Conservation (phyloP, 2,329 filamentous ascomycete genomes). For the Cytospora chrysosperma region DNA sequence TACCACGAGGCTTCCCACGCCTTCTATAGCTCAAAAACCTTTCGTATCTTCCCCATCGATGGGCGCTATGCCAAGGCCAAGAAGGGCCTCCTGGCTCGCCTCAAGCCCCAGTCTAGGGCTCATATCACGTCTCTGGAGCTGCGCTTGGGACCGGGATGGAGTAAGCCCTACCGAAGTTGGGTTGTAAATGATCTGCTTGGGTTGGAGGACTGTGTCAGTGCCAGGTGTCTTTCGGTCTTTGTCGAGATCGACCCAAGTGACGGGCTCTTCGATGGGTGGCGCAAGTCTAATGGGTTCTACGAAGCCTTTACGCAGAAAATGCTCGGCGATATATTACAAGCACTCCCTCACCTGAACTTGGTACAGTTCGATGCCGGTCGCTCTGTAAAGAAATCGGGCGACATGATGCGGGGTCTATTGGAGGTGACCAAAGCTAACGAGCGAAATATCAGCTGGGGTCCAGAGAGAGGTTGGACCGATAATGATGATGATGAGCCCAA, state of each 20-base stretch:
- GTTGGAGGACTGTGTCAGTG: conserved; percentile 58
- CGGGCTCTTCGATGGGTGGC: conserved; percentile 65
- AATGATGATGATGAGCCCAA: conserved; percentile 40
- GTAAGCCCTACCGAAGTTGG: conserved; percentile 68
- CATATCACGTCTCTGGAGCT: conserved; percentile 65
- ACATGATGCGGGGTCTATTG: conserved; percentile 62
- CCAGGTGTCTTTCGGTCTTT: conserved; percentile 63
- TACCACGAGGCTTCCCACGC: conserved; percentile 63
- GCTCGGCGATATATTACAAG: conserved; percentile 54
- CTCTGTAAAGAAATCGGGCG: conserved; percentile 63
- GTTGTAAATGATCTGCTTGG: conserved; percentile 65
- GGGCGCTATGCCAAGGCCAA: conserved; percentile 71
- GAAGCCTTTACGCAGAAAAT: conserved; percentile 63
- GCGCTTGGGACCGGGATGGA: conserved; percentile 72
- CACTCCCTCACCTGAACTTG: conserved; percentile 53
- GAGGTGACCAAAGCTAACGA: conserved; percentile 48
- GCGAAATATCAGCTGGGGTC: conserved; percentile 64
- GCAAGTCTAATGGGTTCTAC: conserved; percentile 66
- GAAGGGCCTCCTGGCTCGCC: conserved; percentile 65
- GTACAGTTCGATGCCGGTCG: conserved; percentile 71
- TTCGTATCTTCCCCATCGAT: conserved; percentile 66
- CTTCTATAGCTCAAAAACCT: conserved; percentile 63
- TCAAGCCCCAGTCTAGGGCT: conserved; percentile 59
- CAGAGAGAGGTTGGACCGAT: conserved; percentile 64
- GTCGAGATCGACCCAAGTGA: conserved; percentile 72